phyloP scores from a whole-genome alignment of 177 flowering plant genomes.

The Vitis hybrid region DNA sequence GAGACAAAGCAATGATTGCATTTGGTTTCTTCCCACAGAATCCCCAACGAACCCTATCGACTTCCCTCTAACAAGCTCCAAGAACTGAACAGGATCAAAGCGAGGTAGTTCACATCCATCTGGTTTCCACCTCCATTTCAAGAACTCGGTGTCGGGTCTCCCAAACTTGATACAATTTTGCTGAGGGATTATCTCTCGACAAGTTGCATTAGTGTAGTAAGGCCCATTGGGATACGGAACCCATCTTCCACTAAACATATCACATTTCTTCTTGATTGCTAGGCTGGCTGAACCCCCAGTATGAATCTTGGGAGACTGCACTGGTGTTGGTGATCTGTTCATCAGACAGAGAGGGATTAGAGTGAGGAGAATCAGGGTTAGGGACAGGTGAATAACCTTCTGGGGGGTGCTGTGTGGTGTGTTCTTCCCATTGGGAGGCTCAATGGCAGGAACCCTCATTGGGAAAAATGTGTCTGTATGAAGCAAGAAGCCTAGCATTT shows the following conservation, averaged over 20 bases:
- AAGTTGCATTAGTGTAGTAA: slow-evolving; percentile 56
- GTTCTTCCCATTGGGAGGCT: slow-evolving; percentile 26
- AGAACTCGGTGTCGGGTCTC: slow-evolving; percentile 54
- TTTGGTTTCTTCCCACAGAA: slow-evolving; percentile 74
- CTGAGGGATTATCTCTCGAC: slow-evolving; percentile 52
- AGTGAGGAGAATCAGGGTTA: slow-evolving; percentile 29
- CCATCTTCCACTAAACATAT: slow-evolving; percentile 61
- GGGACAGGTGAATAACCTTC: slow-evolving; percentile 16
- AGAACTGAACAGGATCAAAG: slow-evolving; percentile 55
- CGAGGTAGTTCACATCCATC: slow-evolving; percentile 61
- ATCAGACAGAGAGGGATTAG: slow-evolving; percentile 31
- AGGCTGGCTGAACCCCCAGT: neutral
- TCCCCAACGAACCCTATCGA: slow-evolving; percentile 76
- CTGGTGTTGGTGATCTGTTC: neutral
- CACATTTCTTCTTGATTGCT: slow-evolving; percentile 28
- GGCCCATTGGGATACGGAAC: slow-evolving; percentile 49
- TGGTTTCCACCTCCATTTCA: slow-evolving; percentile 85
- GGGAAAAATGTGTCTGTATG: neutral
- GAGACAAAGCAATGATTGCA: slow-evolving; percentile 75
- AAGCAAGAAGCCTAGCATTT: neutral
- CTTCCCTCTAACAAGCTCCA: slow-evolving; percentile 56
- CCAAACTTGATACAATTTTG: slow-evolving; percentile 79
- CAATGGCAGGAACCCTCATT: slow-evolving; percentile 30
- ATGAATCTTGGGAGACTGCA: neutral
- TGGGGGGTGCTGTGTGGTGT: slow-evolving; percentile 16